A percentile compares a stretch with the other conserved stretches of the same genome.
Conservation (phyloP, 2,329 filamentous ascomycete genomes). For the Magnaporthiopsis incrustans region DNA sequence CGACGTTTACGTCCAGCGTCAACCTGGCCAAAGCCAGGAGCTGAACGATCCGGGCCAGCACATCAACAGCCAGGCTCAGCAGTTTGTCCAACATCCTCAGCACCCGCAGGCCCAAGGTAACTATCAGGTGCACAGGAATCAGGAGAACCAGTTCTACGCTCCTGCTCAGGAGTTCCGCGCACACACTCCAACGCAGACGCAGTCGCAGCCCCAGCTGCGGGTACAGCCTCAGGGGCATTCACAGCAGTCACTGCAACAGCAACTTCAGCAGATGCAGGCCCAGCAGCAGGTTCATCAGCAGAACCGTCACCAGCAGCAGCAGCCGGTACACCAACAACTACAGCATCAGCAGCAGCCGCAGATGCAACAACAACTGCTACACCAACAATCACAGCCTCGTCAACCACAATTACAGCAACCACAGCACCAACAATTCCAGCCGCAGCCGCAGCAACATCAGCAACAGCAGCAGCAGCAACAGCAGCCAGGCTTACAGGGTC, state of each 20-base stretch:
- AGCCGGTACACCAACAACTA: not conserved
- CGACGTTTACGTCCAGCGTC: not conserved
- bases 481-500: constrained; percentile 3
- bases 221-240: not conserved
- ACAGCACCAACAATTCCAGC: constrained; percentile 4
- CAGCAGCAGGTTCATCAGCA: constrained; percentile 1
- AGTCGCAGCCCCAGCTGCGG: constrained; percentile 1
- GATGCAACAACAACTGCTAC: not conserved
- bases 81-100: constrained; percentile 1
- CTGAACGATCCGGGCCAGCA: not conserved
- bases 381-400: not conserved
- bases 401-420: not conserved
- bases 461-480: constrained; percentile 16
- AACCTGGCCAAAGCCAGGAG: not conserved
- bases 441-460: constrained; percentile 15
- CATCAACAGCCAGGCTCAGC: not conserved
- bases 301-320: constrained; percentile 1
- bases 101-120: not conserved
- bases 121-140: constrained; percentile 1
- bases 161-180: constrained; percentile 4
- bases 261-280: not conserved
- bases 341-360: not conserved
- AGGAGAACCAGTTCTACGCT: not conserved
- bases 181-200: not conserved
- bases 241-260: constrained; percentile 1